Percentiles rank a stretch among this genome's conserved stretches.
phyloP scores from a whole-genome alignment of 345 rosid genomes.

The Clausena lansium region DNA sequence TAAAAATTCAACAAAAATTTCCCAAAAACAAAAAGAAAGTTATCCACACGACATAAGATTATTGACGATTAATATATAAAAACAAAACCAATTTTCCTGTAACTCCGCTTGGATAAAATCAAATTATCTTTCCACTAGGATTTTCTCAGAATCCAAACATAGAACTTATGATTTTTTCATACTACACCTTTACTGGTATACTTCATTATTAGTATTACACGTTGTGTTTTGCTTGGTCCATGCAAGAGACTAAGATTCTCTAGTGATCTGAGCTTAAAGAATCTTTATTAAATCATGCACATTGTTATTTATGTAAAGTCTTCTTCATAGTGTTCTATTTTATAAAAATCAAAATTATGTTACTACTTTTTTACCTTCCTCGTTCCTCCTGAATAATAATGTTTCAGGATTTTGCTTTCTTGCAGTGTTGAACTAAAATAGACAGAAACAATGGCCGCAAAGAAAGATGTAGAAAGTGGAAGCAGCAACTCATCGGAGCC shows the following conservation, averaged over 20 bases:
- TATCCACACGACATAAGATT: not conserved
- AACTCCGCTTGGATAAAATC: not conserved
- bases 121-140: not conserved
- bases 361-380: too few relatives aligned
- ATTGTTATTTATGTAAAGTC: too few relatives aligned
- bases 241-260: too few relatives aligned
- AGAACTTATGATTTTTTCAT: not conserved
- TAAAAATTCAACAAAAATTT: not conserved
- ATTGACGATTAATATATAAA: too few relatives aligned
- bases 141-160: not conserved
- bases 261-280: too few relatives aligned
- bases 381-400: too few relatives aligned
- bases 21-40: not conserved
- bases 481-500: slow-evolving; percentile 18
- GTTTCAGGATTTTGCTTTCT: not conserved
- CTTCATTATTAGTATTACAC: too few relatives aligned
- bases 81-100: too few relatives aligned
- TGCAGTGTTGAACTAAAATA: not conserved
- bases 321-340: too few relatives aligned
- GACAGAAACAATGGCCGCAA: not conserved
- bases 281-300: too few relatives aligned
- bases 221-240: too few relatives aligned
- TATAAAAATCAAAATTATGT: too few relatives aligned
- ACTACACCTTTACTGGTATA: not conserved
- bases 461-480: not conserved